phyloP scores from a whole-genome alignment of 257 asterid species.

The Ballota nigra region DNA sequence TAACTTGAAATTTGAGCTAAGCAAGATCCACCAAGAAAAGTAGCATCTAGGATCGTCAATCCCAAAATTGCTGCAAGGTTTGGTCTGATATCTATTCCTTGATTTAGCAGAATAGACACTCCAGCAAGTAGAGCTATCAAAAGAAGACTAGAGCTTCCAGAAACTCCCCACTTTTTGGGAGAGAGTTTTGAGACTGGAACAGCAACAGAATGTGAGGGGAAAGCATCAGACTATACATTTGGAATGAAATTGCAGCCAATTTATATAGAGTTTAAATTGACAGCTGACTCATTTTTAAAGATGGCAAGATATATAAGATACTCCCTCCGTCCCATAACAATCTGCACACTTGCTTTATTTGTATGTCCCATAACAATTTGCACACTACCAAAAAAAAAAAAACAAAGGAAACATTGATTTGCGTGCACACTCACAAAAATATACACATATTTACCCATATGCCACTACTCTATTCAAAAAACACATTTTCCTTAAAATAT shows the following conservation, averaged over 20 bases:
- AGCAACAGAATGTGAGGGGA: slow-evolving; percentile 22
- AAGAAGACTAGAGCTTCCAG: slow-evolving; percentile 71
- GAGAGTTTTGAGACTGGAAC: slow-evolving; percentile 78
- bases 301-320: not conserved
- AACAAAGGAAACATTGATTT: too few species aligned
- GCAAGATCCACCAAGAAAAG: slow-evolving; percentile 88
- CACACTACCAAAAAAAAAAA: too few species aligned
- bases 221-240: not conserved
- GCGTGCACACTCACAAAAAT: too few species aligned
- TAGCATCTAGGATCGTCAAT: slow-evolving; percentile 66
- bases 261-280: not conserved
- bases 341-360: too few species aligned
- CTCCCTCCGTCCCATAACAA: too few species aligned
- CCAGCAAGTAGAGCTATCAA: slow-evolving; percentile 66
- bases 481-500: too few species aligned
- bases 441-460: too few species aligned
- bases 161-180: slow-evolving; percentile 96
- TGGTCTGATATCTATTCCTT: slow-evolving; percentile 90
- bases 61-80: slow-evolving; percentile 74
- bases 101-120: slow-evolving; percentile 62
- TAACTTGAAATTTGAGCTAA: slow-evolving; percentile 87
- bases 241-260: not conserved
- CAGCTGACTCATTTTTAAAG: slow-evolving; percentile 1
- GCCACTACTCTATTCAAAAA: too few species aligned
- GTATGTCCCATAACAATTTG: too few species aligned